Evolutionary conservation across 2,329 filamentous ascomycete species (phyloP).

Genomic region (Xylaria sp.): DNA sequence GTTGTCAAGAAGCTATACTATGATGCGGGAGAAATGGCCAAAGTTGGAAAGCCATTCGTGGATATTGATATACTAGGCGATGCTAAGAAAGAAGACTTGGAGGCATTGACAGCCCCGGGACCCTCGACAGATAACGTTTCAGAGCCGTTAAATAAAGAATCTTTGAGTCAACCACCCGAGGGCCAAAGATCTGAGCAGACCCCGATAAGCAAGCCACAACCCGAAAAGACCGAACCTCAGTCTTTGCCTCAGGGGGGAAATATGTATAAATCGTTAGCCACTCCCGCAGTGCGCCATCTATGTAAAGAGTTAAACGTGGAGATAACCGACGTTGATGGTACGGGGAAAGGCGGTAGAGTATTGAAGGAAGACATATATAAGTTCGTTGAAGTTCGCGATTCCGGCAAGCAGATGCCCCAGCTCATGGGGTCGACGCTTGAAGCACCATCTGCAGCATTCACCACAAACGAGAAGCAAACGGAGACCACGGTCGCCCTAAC

Average conservation of each 20-base stretch:
- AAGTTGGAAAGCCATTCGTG: slow-evolving; percentile 91
- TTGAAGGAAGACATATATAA: slow-evolving; percentile 90
- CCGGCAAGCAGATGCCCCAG: slow-evolving; percentile 38
- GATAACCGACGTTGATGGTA: slow-evolving; percentile 82
- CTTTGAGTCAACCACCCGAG: slow-evolving; percentile 39
- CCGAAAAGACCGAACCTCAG: slow-evolving; percentile 31
- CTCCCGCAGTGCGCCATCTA: slow-evolving; percentile 90
- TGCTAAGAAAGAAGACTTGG: slow-evolving; percentile 70
- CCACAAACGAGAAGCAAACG: slow-evolving; percentile 62
- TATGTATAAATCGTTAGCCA: slow-evolving; percentile 81
- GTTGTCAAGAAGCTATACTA: slow-evolving; percentile 97
- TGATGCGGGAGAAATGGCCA: slow-evolving; percentile 94
- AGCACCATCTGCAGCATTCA: slow-evolving; percentile 50
- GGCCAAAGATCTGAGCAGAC: slow-evolving; percentile 26
- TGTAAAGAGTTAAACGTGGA: slow-evolving; percentile 82
- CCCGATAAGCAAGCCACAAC: slow-evolving; percentile 24
- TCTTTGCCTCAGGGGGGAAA: slow-evolving; percentile 57
- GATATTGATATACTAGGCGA: slow-evolving; percentile 93
- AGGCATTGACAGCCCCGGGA: slow-evolving; percentile 53
- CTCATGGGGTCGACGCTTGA: slow-evolving; percentile 40
- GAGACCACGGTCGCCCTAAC: slow-evolving; percentile 79
- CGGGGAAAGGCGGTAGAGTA: slow-evolving; percentile 90
- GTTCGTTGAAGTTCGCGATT: slow-evolving; percentile 66
- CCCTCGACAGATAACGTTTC: slow-evolving; percentile 47
- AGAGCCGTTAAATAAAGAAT: slow-evolving; percentile 43